Evolutionary conservation across 169 alveolate species (phyloP).

Genomic region (Plasmodium coatneyi): DNA sequence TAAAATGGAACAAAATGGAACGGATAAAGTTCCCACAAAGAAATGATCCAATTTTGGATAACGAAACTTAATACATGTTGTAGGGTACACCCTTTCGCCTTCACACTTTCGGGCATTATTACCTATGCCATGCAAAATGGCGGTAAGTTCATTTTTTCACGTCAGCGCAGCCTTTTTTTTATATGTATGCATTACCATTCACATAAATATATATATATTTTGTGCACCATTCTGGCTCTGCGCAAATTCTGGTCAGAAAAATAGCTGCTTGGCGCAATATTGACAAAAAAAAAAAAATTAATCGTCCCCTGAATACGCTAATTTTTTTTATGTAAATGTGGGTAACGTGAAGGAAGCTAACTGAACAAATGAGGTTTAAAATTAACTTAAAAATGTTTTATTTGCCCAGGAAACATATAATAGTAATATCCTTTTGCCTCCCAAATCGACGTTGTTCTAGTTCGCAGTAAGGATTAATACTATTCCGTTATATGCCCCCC

Average conservation of each 20-base stretch:
- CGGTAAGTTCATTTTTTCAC: not conserved
- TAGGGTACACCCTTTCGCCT: not conserved
- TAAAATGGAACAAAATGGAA: not conserved
- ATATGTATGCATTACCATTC: not conserved
- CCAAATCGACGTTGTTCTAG: not conserved
- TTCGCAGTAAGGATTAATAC: not conserved
- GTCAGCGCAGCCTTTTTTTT: not conserved
- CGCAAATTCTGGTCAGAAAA: not conserved
- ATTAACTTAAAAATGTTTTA: not conserved
- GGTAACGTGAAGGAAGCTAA: not conserved
- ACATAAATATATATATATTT: not conserved
- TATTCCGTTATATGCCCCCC: not conserved
- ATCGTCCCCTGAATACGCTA: not conserved
- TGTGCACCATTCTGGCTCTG: not conserved
- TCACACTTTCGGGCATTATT: not conserved
- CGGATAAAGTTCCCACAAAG: not conserved
- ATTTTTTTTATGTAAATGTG: not conserved
- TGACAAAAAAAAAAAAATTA: not conserved
- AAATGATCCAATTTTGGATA: not conserved
- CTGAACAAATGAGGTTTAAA: not conserved
- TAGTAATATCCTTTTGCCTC: not conserved
- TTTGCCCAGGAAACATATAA: not conserved
- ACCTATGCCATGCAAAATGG: not conserved
- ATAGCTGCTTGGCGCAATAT: not conserved
- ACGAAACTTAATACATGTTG: not conserved